phyloP scores from a whole-genome alignment of 345 rosid species.

The Draba incana region DNA sequence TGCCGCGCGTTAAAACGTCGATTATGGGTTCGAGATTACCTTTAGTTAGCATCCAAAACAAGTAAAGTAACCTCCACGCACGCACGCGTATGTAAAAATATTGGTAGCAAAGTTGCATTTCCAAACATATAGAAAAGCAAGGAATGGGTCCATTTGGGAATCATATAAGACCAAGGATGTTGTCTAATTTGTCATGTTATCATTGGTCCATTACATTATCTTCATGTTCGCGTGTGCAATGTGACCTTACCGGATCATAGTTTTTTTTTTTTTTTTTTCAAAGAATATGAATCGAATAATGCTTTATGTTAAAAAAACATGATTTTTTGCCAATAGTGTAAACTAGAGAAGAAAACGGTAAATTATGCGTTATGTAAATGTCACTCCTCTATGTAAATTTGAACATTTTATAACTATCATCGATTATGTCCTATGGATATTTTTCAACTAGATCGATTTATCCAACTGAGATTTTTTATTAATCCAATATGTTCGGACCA shows the following conservation, averaged over 20 bases:
- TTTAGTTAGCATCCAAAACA: slow-evolving; percentile 34
- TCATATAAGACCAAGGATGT: slow-evolving; percentile 30
- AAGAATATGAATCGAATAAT: not conserved
- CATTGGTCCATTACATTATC: slow-evolving; percentile 41
- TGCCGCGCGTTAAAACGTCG: slow-evolving; percentile 26
- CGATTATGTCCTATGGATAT: too few relatives aligned
- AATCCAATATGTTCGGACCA: too few relatives aligned
- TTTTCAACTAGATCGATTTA: too few relatives aligned
- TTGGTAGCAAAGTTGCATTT: slow-evolving; percentile 22
- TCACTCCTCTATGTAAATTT: too few relatives aligned
- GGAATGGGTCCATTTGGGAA: slow-evolving; percentile 36
- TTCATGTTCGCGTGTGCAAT: slow-evolving; percentile 41
- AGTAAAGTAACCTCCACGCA: slow-evolving; percentile 37
- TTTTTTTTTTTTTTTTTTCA: not conserved
- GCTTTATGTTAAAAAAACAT: not conserved
- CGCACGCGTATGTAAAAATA: slow-evolving; percentile 35
- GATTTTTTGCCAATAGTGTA: too few relatives aligned
- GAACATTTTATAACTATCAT: too few relatives aligned
- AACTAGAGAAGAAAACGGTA: too few relatives aligned
- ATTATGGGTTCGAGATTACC: slow-evolving; percentile 11
- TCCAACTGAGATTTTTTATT: too few relatives aligned
- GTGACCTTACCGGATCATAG: slow-evolving; percentile 19
- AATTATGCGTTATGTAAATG: too few relatives aligned
- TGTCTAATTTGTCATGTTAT: slow-evolving; percentile 28
- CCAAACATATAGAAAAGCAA: slow-evolving; percentile 25